Evolutionary conservation across 106 monocot species (phyloP), one percentile per base, ranked within the genome.

Genomic region (Dendrobium chrysotoxum): DNA sequence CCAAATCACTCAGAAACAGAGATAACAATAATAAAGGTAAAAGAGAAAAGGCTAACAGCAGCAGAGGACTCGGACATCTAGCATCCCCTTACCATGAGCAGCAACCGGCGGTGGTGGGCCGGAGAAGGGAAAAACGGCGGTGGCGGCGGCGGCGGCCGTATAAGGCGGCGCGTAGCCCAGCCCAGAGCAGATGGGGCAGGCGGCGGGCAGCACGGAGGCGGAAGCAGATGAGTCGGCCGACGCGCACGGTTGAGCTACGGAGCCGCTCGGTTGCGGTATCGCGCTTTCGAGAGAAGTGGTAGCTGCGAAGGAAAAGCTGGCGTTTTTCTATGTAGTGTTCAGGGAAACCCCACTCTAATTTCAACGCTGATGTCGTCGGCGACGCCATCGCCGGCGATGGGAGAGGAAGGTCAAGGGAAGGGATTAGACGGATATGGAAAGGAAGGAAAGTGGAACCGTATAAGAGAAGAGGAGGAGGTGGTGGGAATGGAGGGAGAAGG

Each of bases 291-390:
- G 57, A 67, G 79, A 79, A 79, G 31, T 65, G 79, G 57, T 79
- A 79, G 79, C 79, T 79, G 13, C 79, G 79, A 66, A 79, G 79
- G 79, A 79, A 79, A 39, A 66, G 42, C 79, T 66, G 79, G 58
- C 79, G 79, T 20, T 53, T 64, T 57, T 79, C 79, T 44, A 41
- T 42, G 28, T 79, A 67, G 42, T 79, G 42, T 10, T 40, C 79
- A 0, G 44, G 41, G 79, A 64, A 42, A 67, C 42, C 31, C 66
- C 79, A 66, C 26, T 16, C 40, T 28, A 79, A n/a, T 13, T 50
- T 50, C 15, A 50, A 50, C 50, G 44, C 6, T 5, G 44, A 44
- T 44, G 44, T 6, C 79, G 64, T 7, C 45, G 70, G 16, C 30
- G 67, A 10, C 80, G 28, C 30, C 71, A 47, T 42, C 66, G 67